Evolutionary conservation across 768 basidiomycete species (phyloP).

Genomic region (Tricholoma flavovirens): DNA sequence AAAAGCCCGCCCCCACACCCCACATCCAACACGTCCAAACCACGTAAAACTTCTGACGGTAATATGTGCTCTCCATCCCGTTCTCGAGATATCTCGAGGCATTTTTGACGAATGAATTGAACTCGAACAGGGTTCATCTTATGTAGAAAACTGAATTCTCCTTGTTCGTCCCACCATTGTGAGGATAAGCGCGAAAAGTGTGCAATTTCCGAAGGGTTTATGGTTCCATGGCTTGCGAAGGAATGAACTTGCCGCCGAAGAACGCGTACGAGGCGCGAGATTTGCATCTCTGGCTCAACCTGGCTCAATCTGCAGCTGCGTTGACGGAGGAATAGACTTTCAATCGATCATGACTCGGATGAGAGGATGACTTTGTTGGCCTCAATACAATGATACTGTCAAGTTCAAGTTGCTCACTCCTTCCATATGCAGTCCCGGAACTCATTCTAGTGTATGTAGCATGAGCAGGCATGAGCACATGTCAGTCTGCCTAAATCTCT

Average conservation of each 20-base stretch:
- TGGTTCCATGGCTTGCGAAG: conserved; percentile 24
- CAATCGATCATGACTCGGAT: no score
- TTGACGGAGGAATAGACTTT: no score
- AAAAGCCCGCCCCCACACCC: conserved; percentile 95
- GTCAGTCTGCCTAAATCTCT: no score
- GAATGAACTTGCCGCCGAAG: conserved; percentile 12
- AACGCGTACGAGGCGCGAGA: conserved; percentile 10
- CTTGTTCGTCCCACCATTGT: conserved; percentile 88
- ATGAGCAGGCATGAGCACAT: no score
- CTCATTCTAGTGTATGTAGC: no score
- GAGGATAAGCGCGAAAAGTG: conserved; percentile 79
- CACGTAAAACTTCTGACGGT: conserved; percentile 42
- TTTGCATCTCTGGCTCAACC: no score
- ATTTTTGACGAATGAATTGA: conserved; percentile 74
- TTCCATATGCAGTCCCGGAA: no score
- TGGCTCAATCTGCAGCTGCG: neutral
- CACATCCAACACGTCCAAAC: conserved; percentile 77
- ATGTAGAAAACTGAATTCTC: conserved; percentile 85
- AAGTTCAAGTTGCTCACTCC: no score
- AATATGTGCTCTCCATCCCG: conserved; percentile 34
- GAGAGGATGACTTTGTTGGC: no score
- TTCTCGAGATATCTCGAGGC: conserved; percentile 58
- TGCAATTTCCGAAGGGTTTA: conserved; percentile 71
- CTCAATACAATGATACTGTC: no score
- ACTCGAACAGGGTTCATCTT: conserved; percentile 92